These are phyloP conservation scores for Exserohilum turcica DNA, from an alignment of 2,329 filamentous ascomycete species.

Conservation along the genomic window DNA sequence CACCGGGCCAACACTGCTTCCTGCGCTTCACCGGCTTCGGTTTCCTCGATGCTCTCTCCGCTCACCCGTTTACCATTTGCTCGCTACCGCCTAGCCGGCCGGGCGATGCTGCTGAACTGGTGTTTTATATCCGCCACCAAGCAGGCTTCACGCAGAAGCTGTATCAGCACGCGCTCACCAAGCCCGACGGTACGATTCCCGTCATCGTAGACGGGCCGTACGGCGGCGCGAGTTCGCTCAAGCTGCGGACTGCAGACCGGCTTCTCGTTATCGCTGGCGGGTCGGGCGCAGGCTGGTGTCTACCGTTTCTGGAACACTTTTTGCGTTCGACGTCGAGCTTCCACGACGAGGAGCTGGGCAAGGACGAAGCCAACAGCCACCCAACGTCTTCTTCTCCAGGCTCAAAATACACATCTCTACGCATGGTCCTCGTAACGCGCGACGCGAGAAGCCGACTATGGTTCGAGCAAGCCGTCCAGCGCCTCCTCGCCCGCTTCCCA, in stretches of 20 bases:
- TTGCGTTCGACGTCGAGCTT: not conserved
- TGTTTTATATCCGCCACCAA: conserved; percentile 60
- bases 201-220: conserved; percentile 65
- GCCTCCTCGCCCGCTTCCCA: conserved; percentile 32
- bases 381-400: not conserved
- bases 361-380: not conserved
- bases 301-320: conserved; percentile 54
- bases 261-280: conserved; percentile 61
- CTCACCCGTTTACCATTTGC: conserved; percentile 63
- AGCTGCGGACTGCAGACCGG: conserved; percentile 44
- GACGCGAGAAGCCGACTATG: conserved; percentile 44
- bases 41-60: conserved; percentile 49
- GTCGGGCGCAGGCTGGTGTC: conserved; percentile 60
- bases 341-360: not conserved
- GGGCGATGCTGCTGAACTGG: conserved; percentile 44
- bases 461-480: conserved; percentile 42
- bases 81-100: conserved; percentile 48
- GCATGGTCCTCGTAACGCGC: conserved; percentile 46
- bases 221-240: conserved; percentile 54
- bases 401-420: conserved; percentile 19
- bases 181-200: conserved; percentile 39
- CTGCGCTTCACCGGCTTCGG: conserved; percentile 57
- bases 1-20: conserved; percentile 61
- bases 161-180: conserved; percentile 16
- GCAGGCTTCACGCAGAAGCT: conserved; percentile 57